A percentile compares a stretch with the other conserved stretches of the same genome.
Conservation (phyloP, 2,329 filamentous ascomycete species). For the Lachnum nothofagi region DNA sequence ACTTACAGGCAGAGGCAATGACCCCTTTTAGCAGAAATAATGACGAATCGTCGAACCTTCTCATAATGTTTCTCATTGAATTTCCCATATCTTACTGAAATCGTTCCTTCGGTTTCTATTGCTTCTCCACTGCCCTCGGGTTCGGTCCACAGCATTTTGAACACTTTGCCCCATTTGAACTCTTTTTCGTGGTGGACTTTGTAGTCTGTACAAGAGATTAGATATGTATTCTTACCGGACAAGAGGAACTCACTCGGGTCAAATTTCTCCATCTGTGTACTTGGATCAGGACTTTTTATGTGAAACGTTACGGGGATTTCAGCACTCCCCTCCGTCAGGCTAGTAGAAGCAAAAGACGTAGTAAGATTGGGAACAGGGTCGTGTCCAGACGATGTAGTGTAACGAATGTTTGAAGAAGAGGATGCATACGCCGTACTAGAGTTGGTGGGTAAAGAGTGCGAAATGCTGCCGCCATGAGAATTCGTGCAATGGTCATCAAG, state of each 20-base stretch:
- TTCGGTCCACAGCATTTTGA: constrained; percentile 11
- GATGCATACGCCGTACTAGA: no score
- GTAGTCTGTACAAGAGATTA: neutral
- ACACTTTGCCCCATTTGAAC: constrained; percentile 2
- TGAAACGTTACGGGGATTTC: no score
- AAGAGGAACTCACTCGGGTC: no score
- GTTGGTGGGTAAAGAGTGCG: no score
- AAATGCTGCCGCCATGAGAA: neutral
- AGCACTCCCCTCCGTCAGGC: no score
- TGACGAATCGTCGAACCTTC: constrained; percentile 16
- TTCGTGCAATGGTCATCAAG: neutral
- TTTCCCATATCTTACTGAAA: neutral
- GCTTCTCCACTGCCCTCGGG: neutral
- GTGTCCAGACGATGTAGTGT: no score
- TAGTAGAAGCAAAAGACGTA: no score
- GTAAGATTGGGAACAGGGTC: no score
- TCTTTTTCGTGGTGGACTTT: neutral
- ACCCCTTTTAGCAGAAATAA: neutral
- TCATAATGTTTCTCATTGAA: neutral
- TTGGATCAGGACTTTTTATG: no score
- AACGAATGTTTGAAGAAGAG: no score
- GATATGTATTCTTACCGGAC: no score
- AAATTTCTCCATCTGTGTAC: no score
- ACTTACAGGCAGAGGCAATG: constrained; percentile 13
- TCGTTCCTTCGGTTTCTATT: neutral